Evolutionary conservation across 2,329 filamentous ascomycete genomes (phyloP).

Genomic region (Fusarium avenaceum): DNA sequence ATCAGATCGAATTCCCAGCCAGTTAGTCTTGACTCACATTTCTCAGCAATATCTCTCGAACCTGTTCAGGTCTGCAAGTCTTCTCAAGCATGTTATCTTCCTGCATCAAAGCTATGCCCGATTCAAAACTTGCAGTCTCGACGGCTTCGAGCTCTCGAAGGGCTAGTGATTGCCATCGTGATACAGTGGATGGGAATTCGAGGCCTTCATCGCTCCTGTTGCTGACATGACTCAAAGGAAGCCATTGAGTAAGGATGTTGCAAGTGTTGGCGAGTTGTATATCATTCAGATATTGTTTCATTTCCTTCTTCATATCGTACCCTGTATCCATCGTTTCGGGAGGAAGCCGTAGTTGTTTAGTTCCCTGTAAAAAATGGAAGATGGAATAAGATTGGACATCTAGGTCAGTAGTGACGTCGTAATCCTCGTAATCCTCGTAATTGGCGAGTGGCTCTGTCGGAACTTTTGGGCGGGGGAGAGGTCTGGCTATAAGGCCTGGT

Average conservation of each 20-base stretch:
- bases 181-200: conserved; percentile 41
- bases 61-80: neutral
- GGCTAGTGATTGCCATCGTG: conserved; percentile 45
- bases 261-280: conserved; percentile 38
- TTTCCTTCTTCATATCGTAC: conserved; percentile 39
- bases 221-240: conserved; percentile 48
- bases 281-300: conserved; percentile 38
- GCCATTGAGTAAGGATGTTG: conserved; percentile 48
- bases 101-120: neutral
- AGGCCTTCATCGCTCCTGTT: conserved; percentile 49
- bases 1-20: conserved; percentile 2
- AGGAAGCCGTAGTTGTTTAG: conserved; percentile 35
- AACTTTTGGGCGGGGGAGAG: conserved; percentile 37
- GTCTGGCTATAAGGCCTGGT: conserved; percentile 26
- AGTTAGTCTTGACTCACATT: conserved; percentile 8
- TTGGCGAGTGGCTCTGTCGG: conserved; percentile 14
- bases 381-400: neutral
- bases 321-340: conserved; percentile 47
- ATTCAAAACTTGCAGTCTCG: conserved; percentile 10
- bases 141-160: conserved; percentile 49
- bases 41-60: conserved; percentile 1
- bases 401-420: neutral
- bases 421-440: neutral
- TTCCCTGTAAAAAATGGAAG: conserved; percentile 2
- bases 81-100: neutral